These are phyloP conservation scores for Avicennia marina DNA, from an alignment of 257 asterid genomes.

Conservation along the genomic window DNA sequence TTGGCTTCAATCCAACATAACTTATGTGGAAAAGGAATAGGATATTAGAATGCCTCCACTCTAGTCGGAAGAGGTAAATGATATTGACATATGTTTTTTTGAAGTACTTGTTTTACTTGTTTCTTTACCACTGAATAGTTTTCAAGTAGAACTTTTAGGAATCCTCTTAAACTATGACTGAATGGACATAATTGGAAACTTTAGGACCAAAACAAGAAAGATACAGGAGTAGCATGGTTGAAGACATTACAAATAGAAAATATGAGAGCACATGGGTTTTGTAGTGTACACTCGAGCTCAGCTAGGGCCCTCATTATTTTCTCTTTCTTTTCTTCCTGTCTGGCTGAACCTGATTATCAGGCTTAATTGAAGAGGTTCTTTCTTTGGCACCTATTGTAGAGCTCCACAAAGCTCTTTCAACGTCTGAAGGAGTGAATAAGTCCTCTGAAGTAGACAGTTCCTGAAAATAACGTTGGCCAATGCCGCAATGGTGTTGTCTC, in stretches of 20 bases:
- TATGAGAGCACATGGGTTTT: not conserved
- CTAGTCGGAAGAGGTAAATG: too few relatives aligned
- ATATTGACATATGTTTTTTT: too few relatives aligned
- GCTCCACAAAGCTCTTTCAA: conserved; percentile 91
- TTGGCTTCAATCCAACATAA: too few relatives aligned
- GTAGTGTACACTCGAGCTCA: not conserved
- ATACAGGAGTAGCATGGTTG: not conserved
- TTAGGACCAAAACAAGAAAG: not conserved
- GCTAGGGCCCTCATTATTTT: conserved; percentile 20
- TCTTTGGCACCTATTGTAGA: conserved; percentile 32
- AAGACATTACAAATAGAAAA: not conserved
- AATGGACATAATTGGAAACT: not conserved
- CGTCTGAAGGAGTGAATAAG: conserved; percentile 62
- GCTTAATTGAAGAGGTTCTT: conserved; percentile 21
- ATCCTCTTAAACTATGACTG: too few relatives aligned
- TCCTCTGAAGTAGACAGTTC: conserved; percentile 48
- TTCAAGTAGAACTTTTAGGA: too few relatives aligned
- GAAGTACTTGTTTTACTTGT: too few relatives aligned
- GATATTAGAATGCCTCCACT: too few relatives aligned
- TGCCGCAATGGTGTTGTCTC: too few relatives aligned
- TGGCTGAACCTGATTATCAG: conserved; percentile 10
- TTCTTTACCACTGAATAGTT: too few relatives aligned
- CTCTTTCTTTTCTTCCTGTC: conserved; percentile 49
- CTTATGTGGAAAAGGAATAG: too few relatives aligned
- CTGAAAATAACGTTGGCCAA: conserved; percentile 23